Conservation (phyloP, 1,284 basidiomycete genomes). For the Microbotryum violaceum region DNA sequence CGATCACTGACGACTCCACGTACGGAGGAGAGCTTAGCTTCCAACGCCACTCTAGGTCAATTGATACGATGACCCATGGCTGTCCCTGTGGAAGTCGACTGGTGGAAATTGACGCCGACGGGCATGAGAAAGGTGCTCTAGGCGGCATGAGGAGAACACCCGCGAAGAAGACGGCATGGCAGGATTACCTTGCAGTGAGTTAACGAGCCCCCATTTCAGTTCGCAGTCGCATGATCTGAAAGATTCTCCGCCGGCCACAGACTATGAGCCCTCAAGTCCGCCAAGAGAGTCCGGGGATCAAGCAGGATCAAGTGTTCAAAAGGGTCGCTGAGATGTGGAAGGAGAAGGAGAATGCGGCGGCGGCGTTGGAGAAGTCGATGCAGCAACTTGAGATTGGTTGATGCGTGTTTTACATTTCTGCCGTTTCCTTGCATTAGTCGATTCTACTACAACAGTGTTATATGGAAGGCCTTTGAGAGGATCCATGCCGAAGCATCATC, state of each 20-base stretch:
- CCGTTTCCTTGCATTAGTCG: background rate
- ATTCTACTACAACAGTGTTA: too few species aligned
- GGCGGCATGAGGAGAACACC: background rate
- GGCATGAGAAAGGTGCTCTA: background rate
- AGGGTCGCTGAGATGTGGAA: conserved; percentile 22
- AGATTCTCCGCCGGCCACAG: background rate
- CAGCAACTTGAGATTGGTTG: background rate
- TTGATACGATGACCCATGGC: conserved; percentile 59
- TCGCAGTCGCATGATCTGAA: background rate
- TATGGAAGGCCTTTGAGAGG: too few species aligned
- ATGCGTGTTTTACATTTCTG: background rate
- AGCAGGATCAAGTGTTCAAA: conserved; percentile 25
- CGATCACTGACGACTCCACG: conserved; percentile 27
- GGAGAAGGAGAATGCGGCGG: conserved; percentile 5
- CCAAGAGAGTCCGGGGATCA: conserved; percentile 6
- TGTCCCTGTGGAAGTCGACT: conserved; percentile 39
- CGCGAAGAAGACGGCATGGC: conserved; percentile 24
- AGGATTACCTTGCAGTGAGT: conserved; percentile 23
- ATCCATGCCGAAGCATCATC: background rate
- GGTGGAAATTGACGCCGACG: conserved; percentile 18
- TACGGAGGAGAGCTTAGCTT: conserved; percentile 47
- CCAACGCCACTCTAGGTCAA: conserved; percentile 67
- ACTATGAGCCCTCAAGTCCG: conserved; percentile 8
- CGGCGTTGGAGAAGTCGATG: background rate
- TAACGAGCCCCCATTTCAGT: background rate